A percentile compares a stretch with the other conserved stretches of the same genome.
phyloP scores from a whole-genome alignment of 1,139 yeast genomes.

The Citeromyces hawaiiensis region DNA sequence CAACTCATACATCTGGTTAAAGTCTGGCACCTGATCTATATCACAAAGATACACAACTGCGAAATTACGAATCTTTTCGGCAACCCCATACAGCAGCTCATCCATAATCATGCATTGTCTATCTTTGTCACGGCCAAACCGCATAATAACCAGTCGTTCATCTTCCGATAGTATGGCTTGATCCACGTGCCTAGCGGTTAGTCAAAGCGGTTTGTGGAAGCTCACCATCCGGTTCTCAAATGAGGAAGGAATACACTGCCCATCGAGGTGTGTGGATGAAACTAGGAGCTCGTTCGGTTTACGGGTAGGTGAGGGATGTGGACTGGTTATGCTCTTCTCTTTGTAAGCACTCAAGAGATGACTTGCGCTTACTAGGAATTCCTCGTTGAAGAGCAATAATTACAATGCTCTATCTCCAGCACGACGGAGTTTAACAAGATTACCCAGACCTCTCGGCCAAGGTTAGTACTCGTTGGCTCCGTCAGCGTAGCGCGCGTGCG shows the following conservation, averaged over 20 bases:
- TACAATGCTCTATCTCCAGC: conserved; percentile 12
- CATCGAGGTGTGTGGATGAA: conserved; percentile 24
- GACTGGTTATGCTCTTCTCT: no score
- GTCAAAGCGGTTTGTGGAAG: not conserved
- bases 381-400: conserved; percentile 14
- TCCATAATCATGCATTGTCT: conserved; percentile 84
- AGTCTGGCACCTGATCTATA: conserved; percentile 80
- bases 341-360: no score
- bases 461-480: no score
- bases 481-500: no score
- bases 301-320: no score
- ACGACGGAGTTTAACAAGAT: no score
- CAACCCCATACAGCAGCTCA: conserved; percentile 64
- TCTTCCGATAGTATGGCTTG: conserved; percentile 84
- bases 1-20: conserved; percentile 85
- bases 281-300: no score
- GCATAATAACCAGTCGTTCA: conserved; percentile 71
- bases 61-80: conserved; percentile 78
- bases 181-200: conserved; percentile 66
- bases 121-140: conserved; percentile 77
- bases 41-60: conserved; percentile 85
- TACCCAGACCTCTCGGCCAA: no score
- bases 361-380: conserved; percentile 24
- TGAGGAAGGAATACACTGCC: conserved; percentile 85
- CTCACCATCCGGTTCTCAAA: conserved; percentile 62